These are phyloP conservation scores for Phytophthora uliginosa DNA, from an alignment of 352 stramenopile genomes.

Conservation along the genomic window DNA sequence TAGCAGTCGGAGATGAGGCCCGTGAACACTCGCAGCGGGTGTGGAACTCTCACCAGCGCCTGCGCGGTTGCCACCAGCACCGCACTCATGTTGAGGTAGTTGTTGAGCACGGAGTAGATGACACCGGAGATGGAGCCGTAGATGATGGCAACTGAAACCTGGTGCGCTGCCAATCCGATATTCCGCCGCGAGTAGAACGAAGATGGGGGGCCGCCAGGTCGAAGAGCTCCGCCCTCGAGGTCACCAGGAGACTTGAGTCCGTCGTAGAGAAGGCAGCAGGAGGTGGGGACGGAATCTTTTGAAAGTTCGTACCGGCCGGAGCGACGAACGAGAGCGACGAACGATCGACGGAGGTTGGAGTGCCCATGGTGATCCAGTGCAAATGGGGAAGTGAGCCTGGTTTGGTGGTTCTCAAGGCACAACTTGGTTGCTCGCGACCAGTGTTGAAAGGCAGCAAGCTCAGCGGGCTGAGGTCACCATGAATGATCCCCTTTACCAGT, in stretches of 20 bases:
- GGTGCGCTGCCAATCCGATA: slow-evolving; percentile 52
- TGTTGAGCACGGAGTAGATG: slow-evolving; percentile 66
- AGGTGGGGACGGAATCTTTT: slow-evolving; percentile 25
- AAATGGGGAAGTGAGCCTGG: slow-evolving; percentile 24
- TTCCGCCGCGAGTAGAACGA: slow-evolving; percentile 42
- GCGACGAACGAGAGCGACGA: slow-evolving; percentile 17
- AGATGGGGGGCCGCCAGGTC: slow-evolving; percentile 42
- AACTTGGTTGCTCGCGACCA: background rate
- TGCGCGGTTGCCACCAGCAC: slow-evolving; percentile 44
- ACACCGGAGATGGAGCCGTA: slow-evolving; percentile 43
- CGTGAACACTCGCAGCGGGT: slow-evolving; percentile 55
- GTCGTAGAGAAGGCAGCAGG: slow-evolving; percentile 24
- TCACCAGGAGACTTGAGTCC: slow-evolving; percentile 28
- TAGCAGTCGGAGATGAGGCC: slow-evolving; percentile 54
- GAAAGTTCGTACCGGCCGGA: background rate
- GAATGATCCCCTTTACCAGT: slow-evolving; percentile 6
- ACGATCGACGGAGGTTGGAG: slow-evolving; percentile 13
- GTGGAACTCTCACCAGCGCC: slow-evolving; percentile 46
- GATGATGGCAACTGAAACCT: slow-evolving; percentile 44
- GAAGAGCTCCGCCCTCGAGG: slow-evolving; percentile 41
- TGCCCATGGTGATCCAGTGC: slow-evolving; percentile 9
- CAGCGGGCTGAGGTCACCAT: slow-evolving; percentile 3
- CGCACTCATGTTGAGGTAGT: slow-evolving; percentile 62
- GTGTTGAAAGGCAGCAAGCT: background rate
- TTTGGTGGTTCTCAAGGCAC: background rate